phyloP scores from a whole-genome alignment of 169 alveolate genomes.

The Besnoitia besnoiti region DNA sequence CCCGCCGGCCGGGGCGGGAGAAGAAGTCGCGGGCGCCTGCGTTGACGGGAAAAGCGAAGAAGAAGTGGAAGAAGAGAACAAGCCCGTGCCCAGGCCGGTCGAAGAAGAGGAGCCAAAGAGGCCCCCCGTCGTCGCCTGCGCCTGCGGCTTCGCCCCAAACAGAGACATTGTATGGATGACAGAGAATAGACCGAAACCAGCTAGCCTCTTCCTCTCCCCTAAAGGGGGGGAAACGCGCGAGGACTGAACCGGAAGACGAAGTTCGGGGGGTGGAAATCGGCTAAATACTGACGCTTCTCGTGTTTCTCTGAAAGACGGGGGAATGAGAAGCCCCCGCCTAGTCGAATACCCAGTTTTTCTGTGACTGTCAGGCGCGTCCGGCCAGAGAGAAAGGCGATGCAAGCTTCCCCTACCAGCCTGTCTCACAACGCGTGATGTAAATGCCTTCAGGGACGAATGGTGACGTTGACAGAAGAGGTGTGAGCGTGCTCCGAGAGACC shows the following conservation, averaged over 20 bases:
- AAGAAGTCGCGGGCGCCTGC: not conserved
- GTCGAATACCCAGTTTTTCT: too few species aligned
- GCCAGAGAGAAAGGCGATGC: too few species aligned
- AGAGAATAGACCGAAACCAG: too few species aligned
- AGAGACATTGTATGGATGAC: not conserved
- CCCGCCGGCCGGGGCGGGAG: not conserved
- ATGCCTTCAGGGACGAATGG: too few species aligned
- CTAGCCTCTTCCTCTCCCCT: not conserved
- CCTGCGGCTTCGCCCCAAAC: slow-evolving; percentile 22
- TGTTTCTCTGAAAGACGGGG: too few species aligned
- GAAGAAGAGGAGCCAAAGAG: not conserved
- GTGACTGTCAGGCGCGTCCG: too few species aligned
- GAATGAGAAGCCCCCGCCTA: too few species aligned
- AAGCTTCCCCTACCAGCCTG: too few species aligned
- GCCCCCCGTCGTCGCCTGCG: not conserved
- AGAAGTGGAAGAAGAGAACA: slow-evolving; percentile 5
- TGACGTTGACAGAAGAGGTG: too few species aligned
- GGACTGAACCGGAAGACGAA: not conserved
- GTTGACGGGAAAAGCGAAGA: not conserved
- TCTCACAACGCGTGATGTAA: too few species aligned
- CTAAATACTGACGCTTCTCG: not conserved
- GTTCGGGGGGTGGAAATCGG: not conserved
- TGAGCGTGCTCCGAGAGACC: too few species aligned
- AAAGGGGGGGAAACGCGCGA: not conserved
- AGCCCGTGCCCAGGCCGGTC: not conserved